A percentile compares a stretch with the other conserved stretches of the same genome.
Conservation (phyloP, 495 filamentous ascomycete species). For the Tirmania nivea region DNA sequence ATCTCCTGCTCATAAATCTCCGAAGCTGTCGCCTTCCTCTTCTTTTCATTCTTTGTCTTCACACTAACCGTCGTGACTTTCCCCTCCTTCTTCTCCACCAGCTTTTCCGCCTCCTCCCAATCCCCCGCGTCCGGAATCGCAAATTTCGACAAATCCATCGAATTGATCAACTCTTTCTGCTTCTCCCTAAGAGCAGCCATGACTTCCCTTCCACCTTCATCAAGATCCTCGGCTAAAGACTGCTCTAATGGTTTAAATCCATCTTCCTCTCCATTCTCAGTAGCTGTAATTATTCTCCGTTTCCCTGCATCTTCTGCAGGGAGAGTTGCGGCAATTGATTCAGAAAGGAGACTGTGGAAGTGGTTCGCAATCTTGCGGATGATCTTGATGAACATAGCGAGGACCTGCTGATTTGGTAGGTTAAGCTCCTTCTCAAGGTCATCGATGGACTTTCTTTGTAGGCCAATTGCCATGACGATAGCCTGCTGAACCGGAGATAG, state of each 20-base stretch:
- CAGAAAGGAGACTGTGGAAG: slow-evolving; percentile 53
- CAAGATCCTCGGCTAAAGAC: slow-evolving; percentile 65
- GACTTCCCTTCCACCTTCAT: slow-evolving; percentile 58
- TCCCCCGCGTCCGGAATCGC: slow-evolving; percentile 22
- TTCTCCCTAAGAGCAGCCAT: slow-evolving; percentile 40
- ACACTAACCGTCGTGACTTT: slow-evolving; percentile 60
- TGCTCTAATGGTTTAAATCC: slow-evolving; percentile 47
- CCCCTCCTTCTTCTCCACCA: slow-evolving; percentile 38
- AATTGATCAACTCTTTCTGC: slow-evolving; percentile 69
- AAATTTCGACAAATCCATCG: slow-evolving; percentile 73
- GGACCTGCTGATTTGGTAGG: slow-evolving; percentile 51
- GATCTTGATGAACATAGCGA: slow-evolving; percentile 94
- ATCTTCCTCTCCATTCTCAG: slow-evolving; percentile 41
- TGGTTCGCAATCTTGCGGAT: slow-evolving; percentile 62
- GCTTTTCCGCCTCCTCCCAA: slow-evolving; percentile 71
- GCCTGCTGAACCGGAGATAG: slow-evolving; percentile 60
- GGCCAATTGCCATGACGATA: slow-evolving; percentile 68
- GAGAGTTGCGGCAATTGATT: slow-evolving; percentile 46
- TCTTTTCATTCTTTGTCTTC: slow-evolving; percentile 41
- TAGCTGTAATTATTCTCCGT: slow-evolving; percentile 30
- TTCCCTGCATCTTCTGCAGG: slow-evolving; percentile 36
- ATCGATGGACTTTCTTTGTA: slow-evolving; percentile 72
- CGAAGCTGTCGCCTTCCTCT: slow-evolving; percentile 54
- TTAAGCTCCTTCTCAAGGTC: slow-evolving; percentile 59
- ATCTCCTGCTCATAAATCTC: slow-evolving; percentile 38